Percentiles rank a stretch among this genome's conserved stretches.
Conservation (phyloP, 2,329 filamentous ascomycete species). For the Phyllosticta citriasiana region DNA sequence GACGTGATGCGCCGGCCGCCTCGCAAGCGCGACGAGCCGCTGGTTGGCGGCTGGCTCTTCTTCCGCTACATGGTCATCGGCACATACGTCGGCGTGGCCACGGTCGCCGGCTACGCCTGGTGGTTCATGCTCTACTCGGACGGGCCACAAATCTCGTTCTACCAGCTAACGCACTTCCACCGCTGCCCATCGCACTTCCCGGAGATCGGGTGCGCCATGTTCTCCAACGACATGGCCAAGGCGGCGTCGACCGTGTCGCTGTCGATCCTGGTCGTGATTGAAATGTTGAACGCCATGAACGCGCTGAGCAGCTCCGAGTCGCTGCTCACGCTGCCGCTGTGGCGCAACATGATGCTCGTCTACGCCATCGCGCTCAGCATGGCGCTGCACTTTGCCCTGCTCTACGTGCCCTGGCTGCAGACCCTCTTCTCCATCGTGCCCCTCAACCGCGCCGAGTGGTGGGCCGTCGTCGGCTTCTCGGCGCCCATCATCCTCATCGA, state of each 20-base stretch:
- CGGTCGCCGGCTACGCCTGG: slow-evolving; percentile 97
- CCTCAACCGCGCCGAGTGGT: slow-evolving; percentile 78
- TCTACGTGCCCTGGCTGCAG: slow-evolving; percentile 87
- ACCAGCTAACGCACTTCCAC: slow-evolving; percentile 87
- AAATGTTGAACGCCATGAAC: slow-evolving; percentile 99
- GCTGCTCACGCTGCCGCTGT: slow-evolving; percentile 84
- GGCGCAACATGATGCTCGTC: slow-evolving; percentile 97
- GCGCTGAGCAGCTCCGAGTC: slow-evolving; percentile 92
- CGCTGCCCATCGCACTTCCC: slow-evolving; percentile 77
- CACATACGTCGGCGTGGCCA: slow-evolving; percentile 87
- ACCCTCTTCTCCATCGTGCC: slow-evolving; percentile 83
- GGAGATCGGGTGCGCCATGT: slow-evolving; percentile 87
- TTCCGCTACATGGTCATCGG: slow-evolving; percentile 96
- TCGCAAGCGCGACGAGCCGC: slow-evolving; percentile 80
- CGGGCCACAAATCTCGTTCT: slow-evolving; percentile 86
- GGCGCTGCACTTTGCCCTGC: slow-evolving; percentile 84
- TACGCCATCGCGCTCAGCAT: slow-evolving; percentile 90
- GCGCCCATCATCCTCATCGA: slow-evolving; percentile 84
- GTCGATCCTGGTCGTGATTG: slow-evolving; percentile 86
- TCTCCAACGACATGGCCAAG: slow-evolving; percentile 74
- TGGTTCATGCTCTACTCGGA: slow-evolving; percentile 96
- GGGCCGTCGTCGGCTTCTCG: slow-evolving; percentile 80
- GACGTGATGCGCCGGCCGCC: slow-evolving; percentile 94
- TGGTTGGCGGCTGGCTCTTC: slow-evolving; percentile 93
- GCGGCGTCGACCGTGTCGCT: slow-evolving; percentile 88